Percentiles rank a stretch among this genome's conserved stretches.
Evolutionary conservation across 208 protist species (phyloP).

Genomic region (Leishmania martiniquensis): DNA sequence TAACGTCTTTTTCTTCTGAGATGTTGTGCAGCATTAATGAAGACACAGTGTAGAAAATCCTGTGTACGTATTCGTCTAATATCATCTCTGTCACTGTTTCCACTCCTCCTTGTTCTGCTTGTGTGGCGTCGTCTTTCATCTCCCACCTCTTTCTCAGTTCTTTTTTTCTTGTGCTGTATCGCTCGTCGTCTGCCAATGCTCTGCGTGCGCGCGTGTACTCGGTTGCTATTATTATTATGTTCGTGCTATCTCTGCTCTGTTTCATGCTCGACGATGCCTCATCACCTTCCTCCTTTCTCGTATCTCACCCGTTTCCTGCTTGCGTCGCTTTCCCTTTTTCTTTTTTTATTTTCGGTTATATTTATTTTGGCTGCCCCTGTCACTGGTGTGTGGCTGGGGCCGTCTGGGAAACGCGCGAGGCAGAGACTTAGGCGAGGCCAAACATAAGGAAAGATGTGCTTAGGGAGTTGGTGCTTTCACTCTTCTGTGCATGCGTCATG

Average conservation of each 20-base stretch:
- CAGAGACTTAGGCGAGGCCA: background rate
- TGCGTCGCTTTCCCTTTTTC: background rate
- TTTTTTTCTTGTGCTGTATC: too few relatives aligned
- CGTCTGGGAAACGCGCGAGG: too few relatives aligned
- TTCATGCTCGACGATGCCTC: background rate
- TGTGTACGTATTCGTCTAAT: slow-evolving; percentile 1
- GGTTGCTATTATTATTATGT: background rate
- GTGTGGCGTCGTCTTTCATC: background rate
- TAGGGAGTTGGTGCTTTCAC: background rate
- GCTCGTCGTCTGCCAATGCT: background rate
- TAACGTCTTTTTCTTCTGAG: too few relatives aligned
- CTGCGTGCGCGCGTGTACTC: background rate
- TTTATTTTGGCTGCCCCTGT: too few relatives aligned
- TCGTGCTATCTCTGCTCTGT: background rate
- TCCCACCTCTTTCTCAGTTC: background rate
- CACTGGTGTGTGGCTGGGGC: background rate
- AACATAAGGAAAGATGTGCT: background rate
- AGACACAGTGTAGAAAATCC: background rate
- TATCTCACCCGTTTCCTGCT: background rate
- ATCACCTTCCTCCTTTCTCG: background rate
- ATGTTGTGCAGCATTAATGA: background rate
- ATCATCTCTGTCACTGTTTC: background rate
- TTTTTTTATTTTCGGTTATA: background rate
- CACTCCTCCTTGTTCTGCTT: background rate
- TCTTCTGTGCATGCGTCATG: background rate